These are phyloP conservation scores for Laetiporus sulphureus DNA, from an alignment of 1,284 basidiomycete species.

Conservation along the genomic window DNA sequence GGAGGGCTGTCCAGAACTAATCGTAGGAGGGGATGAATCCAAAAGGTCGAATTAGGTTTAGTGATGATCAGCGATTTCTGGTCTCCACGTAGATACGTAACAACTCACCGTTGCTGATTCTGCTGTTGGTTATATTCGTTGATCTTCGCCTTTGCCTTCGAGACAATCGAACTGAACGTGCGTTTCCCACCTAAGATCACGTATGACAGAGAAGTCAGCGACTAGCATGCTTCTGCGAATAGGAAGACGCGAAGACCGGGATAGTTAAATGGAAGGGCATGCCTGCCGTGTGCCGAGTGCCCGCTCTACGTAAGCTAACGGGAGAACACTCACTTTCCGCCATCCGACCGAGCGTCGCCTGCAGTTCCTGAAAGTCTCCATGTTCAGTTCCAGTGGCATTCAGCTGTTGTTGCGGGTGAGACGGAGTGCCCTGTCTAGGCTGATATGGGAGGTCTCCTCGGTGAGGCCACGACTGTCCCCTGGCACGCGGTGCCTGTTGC, in stretches of 20 bases:
- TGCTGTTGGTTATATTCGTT: constrained; percentile 55
- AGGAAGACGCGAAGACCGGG: too few species aligned
- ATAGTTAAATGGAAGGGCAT: too few species aligned
- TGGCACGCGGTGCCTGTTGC: constrained; percentile 25
- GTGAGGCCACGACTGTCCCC: constrained; percentile 19
- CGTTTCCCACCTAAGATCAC: constrained; percentile 57
- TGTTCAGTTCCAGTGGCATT: constrained; percentile 9
- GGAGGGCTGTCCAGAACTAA: too few species aligned
- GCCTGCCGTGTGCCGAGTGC: too few species aligned
- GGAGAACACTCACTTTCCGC: constrained; percentile 58
- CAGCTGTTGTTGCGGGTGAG: constrained; percentile 14
- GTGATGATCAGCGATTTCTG: neutral
- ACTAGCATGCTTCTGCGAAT: neutral
- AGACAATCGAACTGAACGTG: constrained; percentile 63
- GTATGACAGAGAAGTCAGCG: neutral
- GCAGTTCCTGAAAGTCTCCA: constrained; percentile 58
- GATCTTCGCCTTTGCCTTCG: constrained; percentile 74
- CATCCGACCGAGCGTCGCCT: constrained; percentile 65
- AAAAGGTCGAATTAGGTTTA: neutral
- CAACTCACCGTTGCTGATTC: constrained; percentile 24
- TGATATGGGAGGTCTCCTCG: constrained; percentile 19
- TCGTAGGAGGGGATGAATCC: neutral
- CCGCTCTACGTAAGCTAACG: too few species aligned
- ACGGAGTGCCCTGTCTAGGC: constrained; percentile 10
- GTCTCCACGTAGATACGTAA: neutral